These are phyloP conservation scores for Colletotrichum sp. DNA, from an alignment of 2,329 filamentous ascomycete species.

Conservation along the genomic window DNA sequence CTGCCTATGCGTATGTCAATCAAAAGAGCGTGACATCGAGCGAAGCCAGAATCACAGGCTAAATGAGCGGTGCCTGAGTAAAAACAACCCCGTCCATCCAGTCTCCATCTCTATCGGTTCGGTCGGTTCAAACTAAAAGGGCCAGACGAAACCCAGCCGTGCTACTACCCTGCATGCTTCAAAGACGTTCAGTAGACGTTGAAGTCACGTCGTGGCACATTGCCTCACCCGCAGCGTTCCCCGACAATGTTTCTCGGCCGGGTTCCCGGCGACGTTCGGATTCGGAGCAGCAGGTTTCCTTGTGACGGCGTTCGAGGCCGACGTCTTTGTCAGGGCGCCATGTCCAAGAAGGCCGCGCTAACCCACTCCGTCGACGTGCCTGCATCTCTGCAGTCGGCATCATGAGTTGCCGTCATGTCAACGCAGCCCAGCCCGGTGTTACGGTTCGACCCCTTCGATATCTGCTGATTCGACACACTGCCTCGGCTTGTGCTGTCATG, in stretches of 20 bases:
- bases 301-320: background rate
- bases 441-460: background rate
- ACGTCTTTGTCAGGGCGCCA: background rate
- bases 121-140: background rate
- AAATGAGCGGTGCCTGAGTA: background rate
- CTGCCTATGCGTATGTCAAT: background rate
- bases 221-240: background rate
- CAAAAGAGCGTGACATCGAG: background rate
- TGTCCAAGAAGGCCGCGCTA: background rate
- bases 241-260: background rate
- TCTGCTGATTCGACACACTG: too few species aligned
- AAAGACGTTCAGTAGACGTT: too few species aligned
- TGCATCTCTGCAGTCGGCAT: background rate
- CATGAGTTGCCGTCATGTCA: background rate
- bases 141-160: background rate
- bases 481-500: background rate
- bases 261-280: background rate
- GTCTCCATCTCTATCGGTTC: background rate
- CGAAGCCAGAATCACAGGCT: background rate
- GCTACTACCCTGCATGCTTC: background rate
- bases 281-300: background rate
- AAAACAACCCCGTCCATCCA: background rate
- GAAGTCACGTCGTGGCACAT: too few species aligned
- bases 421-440: background rate
- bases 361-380: background rate